A percentile compares a stretch with the other conserved stretches of the same genome.
Conservation (phyloP, 2,329 filamentous ascomycete species). For the Dactylellina leptospora region DNA sequence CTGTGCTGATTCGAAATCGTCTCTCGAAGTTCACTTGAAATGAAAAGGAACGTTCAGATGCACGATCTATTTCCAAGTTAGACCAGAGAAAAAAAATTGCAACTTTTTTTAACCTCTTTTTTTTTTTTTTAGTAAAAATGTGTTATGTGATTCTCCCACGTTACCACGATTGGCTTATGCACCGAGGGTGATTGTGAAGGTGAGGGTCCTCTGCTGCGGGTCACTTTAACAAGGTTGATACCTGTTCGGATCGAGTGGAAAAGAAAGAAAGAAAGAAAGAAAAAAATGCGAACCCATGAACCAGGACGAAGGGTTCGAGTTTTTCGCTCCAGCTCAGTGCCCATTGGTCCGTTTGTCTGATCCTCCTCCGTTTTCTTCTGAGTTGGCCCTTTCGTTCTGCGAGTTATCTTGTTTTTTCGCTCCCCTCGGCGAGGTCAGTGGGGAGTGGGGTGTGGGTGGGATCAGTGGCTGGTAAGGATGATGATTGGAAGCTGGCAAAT, state of each 20-base stretch:
- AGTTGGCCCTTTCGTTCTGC: constrained; percentile 14
- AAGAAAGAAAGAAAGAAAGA: constrained; percentile 1
- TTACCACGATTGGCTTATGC: not conserved
- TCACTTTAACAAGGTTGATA: constrained; percentile 35
- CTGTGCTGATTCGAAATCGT: not conserved
- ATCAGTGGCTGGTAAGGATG: constrained; percentile 24
- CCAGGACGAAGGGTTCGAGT: constrained; percentile 32
- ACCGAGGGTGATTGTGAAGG: too few relatives aligned
- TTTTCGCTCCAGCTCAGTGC: constrained; percentile 15
- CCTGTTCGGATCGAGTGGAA: constrained; percentile 21
- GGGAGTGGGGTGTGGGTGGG: constrained; percentile 20
- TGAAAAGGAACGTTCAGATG: not conserved
- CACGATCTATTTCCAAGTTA: not conserved
- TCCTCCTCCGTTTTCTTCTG: constrained; percentile 10
- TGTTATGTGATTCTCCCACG: not conserved
- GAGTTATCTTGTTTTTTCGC: not conserved
- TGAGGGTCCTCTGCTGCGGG: constrained; percentile 12
- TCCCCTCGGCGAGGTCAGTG: constrained; percentile 32
- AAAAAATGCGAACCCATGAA: constrained; percentile 29
- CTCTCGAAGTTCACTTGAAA: not conserved
- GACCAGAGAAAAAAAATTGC: not conserved
- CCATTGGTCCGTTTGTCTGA: constrained; percentile 11
- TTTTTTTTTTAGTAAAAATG: not conserved
- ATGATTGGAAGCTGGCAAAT: constrained; percentile 37
- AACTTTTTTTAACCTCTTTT: constrained; percentile 1